Conservation (phyloP, 495 filamentous ascomycete species). For the Apiosordaria backusii region DNA sequence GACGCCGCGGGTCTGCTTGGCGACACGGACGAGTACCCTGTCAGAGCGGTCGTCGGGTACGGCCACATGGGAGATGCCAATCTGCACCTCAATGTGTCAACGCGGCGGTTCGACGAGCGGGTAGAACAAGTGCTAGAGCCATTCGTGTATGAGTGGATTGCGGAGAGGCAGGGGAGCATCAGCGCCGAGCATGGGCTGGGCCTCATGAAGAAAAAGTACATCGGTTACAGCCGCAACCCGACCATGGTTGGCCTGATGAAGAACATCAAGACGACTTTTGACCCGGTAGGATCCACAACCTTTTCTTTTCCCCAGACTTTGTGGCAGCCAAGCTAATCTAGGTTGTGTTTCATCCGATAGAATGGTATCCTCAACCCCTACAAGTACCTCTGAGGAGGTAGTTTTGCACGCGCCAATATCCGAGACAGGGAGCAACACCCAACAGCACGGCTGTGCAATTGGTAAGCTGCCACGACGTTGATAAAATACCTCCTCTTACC, state of each 20-base stretch:
- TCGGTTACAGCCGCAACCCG: conserved; percentile 84
- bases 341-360: conserved; percentile 33
- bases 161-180: conserved; percentile 80
- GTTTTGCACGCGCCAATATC: background rate
- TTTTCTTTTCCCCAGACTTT: background rate
- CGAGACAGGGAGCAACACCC: background rate
- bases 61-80: conserved; percentile 98
- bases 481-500: conserved; percentile 8
- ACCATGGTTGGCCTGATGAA: conserved; percentile 89
- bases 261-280: conserved; percentile 85
- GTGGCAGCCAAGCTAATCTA: background rate
- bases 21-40: conserved; percentile 71
- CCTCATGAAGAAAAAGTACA: conserved; percentile 88
- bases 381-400: conserved; percentile 61
- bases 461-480: background rate
- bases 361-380: conserved; percentile 90
- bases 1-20: conserved; percentile 71
- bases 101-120: conserved; percentile 75
- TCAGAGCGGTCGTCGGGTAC: conserved; percentile 88
- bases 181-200: conserved; percentile 95
- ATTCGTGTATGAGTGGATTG: conserved; percentile 96
- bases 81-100: conserved; percentile 84
- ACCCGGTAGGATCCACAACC: conserved; percentile 64
- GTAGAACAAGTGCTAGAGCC: conserved; percentile 91
- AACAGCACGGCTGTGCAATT: conserved; percentile 3